phyloP scores from a whole-genome alignment of 148 eudicot genomes.

The Oxyria digyna region DNA sequence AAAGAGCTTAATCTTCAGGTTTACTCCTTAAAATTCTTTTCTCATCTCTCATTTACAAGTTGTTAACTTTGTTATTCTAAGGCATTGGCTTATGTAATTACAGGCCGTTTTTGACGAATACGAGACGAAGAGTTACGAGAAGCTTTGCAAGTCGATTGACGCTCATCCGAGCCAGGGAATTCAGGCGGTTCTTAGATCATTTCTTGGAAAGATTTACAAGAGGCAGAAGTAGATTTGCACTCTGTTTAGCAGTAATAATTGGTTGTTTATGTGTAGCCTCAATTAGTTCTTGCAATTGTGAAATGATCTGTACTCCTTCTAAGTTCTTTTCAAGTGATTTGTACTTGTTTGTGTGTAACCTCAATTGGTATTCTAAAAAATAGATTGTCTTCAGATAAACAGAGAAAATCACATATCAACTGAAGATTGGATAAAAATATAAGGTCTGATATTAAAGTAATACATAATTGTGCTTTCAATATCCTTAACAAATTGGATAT shows the following conservation, averaged over 20 bases:
- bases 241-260: not conserved
- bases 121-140: conserved; percentile 66
- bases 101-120: conserved; percentile 58
- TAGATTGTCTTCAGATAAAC: no score
- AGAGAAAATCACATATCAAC: no score
- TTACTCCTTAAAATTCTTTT: not conserved
- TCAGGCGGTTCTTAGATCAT: conserved; percentile 72
- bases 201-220: conserved; percentile 87
- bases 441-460: no score
- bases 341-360: no score
- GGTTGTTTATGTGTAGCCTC: not conserved
- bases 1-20: conserved; percentile 63
- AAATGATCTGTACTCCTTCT: not conserved
- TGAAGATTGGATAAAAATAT: no score
- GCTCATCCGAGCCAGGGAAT: conserved; percentile 75
- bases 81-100: not conserved
- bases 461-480: no score
- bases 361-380: no score
- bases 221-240: conserved; percentile 47
- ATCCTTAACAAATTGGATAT: no score
- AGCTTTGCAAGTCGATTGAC: conserved; percentile 49
- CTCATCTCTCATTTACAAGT: not conserved
- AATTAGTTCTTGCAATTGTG: not conserved
- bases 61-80: not conserved
- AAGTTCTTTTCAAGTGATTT: not conserved